phyloP scores from a whole-genome alignment of 768 basidiomycete genomes.

The Lentinula detonsa region DNA sequence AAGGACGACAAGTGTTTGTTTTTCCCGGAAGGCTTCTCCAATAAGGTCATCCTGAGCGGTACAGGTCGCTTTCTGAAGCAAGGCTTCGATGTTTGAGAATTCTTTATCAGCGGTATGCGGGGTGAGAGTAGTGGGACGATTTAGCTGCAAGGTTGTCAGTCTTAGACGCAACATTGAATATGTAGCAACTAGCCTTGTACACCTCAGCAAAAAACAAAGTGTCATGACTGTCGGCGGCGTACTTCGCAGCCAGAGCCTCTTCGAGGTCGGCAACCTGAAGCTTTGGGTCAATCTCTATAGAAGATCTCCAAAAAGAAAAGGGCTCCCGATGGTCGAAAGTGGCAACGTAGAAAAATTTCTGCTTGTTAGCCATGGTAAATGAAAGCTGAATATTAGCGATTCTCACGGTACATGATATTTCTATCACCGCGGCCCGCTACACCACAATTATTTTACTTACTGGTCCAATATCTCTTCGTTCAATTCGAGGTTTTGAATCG shows the following conservation, averaged over 20 bases:
- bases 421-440: no score
- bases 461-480: no score
- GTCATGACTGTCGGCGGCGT: neutral
- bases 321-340: no score
- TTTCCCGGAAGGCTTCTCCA: neutral
- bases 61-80: neutral
- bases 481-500: no score
- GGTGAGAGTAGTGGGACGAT: neutral
- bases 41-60: no score
- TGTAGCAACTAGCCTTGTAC: neutral
- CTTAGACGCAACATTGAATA: neutral
- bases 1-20: neutral
- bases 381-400: no score
- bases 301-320: no score
- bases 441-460: no score
- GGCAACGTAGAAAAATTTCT: no score
- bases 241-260: neutral
- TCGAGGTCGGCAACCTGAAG: neutral
- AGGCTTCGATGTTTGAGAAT: neutral
- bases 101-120: neutral
- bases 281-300: no score
- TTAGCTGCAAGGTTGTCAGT: neutral
- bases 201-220: neutral
- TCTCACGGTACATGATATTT: no score
- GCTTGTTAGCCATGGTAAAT: no score